These are phyloP conservation scores for Citrus hindsii DNA, from an alignment of 345 rosid genomes.

Conservation along the genomic window DNA sequence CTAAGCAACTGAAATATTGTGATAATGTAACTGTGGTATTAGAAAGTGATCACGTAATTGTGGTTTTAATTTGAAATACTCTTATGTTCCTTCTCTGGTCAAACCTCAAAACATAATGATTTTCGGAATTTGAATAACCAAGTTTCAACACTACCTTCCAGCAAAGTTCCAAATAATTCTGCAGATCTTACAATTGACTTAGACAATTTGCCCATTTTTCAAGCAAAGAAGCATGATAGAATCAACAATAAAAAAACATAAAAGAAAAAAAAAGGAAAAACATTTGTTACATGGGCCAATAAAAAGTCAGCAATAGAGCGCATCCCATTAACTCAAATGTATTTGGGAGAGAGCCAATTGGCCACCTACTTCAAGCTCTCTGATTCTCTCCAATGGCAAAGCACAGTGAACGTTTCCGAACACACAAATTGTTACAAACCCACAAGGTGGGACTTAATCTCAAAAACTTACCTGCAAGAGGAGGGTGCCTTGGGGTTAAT, in stretches of 20 bases:
- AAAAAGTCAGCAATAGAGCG: slow-evolving; percentile 75
- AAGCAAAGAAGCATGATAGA: not conserved
- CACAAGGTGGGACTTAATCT: no score
- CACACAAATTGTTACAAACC: no score
- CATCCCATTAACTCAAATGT: slow-evolving; percentile 59
- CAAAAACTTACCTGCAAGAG: no score
- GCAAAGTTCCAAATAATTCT: not conserved
- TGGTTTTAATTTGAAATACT: not conserved
- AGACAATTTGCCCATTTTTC: not conserved
- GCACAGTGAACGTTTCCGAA: no score
- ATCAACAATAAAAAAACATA: not conserved
- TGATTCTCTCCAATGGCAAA: no score
- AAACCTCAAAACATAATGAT: not conserved
- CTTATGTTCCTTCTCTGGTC: not conserved
- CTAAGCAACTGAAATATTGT: not conserved
- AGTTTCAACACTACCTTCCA: not conserved
- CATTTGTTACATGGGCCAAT: slow-evolving; percentile 45
- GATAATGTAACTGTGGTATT: not conserved
- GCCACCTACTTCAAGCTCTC: no score
- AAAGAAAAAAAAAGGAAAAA: not conserved
- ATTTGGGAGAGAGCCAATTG: no score
- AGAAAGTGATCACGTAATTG: no score
- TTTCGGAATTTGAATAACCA: not conserved
- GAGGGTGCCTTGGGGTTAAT: no score
- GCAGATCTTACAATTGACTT: not conserved